These are phyloP conservation scores for Scheffersomyces titani DNA, from an alignment of 1,139 yeast genomes.

Conservation along the genomic window DNA sequence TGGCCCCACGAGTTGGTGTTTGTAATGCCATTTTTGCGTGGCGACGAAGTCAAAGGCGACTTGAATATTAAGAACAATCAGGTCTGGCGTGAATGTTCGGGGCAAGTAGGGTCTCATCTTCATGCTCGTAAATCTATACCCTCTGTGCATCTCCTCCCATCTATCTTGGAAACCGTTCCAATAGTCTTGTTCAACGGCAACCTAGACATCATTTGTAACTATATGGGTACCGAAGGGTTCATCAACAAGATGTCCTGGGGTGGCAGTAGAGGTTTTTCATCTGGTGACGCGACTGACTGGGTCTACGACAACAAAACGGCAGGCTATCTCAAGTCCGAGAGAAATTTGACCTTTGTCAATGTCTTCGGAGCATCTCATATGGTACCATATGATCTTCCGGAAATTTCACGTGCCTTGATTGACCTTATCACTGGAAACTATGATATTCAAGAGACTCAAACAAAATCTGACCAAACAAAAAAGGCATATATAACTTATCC, in stretches of 20 bases:
- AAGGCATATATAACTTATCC: constrained; percentile 31
- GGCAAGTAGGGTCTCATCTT: constrained; percentile 54
- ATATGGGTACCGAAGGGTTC: constrained; percentile 69
- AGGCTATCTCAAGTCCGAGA: constrained; percentile 57
- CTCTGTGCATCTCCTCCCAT: constrained; percentile 66
- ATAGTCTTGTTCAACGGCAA: constrained; percentile 84
- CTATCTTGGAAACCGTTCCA: constrained; percentile 58
- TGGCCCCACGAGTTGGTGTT: constrained; percentile 82
- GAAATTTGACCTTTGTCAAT: constrained; percentile 76
- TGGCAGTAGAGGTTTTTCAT: constrained; percentile 59
- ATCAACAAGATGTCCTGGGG: constrained; percentile 69
- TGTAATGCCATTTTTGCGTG: constrained; percentile 62
- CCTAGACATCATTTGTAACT: constrained; percentile 86
- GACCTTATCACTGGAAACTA: constrained; percentile 48
- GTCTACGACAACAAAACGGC: constrained; percentile 44
- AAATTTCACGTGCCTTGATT: constrained; percentile 65
- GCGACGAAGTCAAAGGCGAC: constrained; percentile 55
- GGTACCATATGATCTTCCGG: constrained; percentile 89
- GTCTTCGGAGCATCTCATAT: constrained; percentile 84
- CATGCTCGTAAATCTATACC: constrained; percentile 57
- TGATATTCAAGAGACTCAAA: constrained; percentile 19
- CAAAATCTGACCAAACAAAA: constrained; percentile 14
- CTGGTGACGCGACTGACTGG: constrained; percentile 49
- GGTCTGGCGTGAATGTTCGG: constrained; percentile 78
- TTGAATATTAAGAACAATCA: constrained; percentile 51